Evolutionary conservation across 805 yeast genomes (phyloP).

Genomic region (Yamadazyma sp.): DNA sequence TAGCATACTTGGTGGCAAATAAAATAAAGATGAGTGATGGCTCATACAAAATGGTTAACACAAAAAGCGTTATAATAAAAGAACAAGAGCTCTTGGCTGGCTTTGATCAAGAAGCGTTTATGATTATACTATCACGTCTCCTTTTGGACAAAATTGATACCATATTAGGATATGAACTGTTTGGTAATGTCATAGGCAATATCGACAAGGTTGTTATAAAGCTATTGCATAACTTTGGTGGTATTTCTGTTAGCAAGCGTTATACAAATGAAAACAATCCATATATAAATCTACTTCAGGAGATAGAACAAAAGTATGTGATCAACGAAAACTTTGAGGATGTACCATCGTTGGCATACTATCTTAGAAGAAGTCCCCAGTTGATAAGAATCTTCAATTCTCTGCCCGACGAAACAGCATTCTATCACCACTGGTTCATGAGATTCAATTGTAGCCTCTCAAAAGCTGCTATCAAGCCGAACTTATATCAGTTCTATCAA

Average conservation of each 20-base stretch:
- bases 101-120: slow-evolving; percentile 35
- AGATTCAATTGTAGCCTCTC: slow-evolving; percentile 20
- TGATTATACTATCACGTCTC: slow-evolving; percentile 30
- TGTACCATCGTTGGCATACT: slow-evolving; percentile 33
- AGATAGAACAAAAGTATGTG: slow-evolving; percentile 16
- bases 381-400: slow-evolving; percentile 40
- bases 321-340: slow-evolving; percentile 27
- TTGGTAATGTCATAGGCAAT: slow-evolving; percentile 25
- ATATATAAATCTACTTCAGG: slow-evolving; percentile 13
- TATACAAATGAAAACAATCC: slow-evolving; percentile 23
- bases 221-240: slow-evolving; percentile 30
- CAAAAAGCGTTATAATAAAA: slow-evolving; percentile 23
- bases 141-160: slow-evolving; percentile 36
- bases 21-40: slow-evolving; percentile 19
- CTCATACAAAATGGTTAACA: slow-evolving; percentile 15
- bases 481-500: slow-evolving; percentile 19
- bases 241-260: slow-evolving; percentile 14
- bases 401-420: slow-evolving; percentile 48
- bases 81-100: slow-evolving; percentile 26
- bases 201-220: slow-evolving; percentile 28
- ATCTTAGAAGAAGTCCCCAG: slow-evolving; percentile 35
- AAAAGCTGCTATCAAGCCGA: slow-evolving; percentile 28
- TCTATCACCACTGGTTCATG: slow-evolving; percentile 34
- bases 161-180: slow-evolving; percentile 31
- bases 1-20: slow-evolving; percentile 18